Percentiles rank a stretch among this genome's conserved stretches.
Evolutionary conservation across 1,284 basidiomycete genomes (phyloP).

Genomic region (Heterobasidion annosum): DNA sequence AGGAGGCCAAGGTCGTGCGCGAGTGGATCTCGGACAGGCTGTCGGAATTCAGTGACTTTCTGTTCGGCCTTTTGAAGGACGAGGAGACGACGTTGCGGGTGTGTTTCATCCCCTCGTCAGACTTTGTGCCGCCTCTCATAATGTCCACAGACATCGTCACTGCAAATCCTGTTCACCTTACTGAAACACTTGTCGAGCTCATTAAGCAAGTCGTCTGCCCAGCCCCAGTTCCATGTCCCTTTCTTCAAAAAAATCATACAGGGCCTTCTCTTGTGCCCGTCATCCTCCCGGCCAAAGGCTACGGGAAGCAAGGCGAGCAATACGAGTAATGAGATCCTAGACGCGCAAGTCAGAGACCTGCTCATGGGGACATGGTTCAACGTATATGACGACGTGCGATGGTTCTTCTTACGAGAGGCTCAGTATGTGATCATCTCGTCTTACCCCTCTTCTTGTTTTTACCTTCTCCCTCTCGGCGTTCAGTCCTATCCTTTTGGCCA

Average conservation of each 20-base stretch:
- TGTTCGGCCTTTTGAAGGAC: conserved; percentile 67
- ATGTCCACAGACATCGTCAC: conserved; percentile 50
- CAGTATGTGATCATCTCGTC: conserved; percentile 36
- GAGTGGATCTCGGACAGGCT: conserved; percentile 70
- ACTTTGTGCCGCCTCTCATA: neutral
- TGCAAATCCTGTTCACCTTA: conserved; percentile 77
- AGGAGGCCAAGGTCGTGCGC: conserved; percentile 58
- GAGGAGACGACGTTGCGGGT: conserved; percentile 58
- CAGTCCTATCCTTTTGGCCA: conserved; percentile 17
- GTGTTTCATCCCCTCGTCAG: conserved; percentile 14
- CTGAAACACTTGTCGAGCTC: conserved; percentile 70
- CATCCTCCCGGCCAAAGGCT: conserved; percentile 29
- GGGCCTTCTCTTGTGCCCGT: conserved; percentile 53
- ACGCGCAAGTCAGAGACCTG: conserved; percentile 50
- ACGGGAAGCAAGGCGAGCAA: conserved; percentile 11
- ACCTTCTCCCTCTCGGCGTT: conserved; percentile 1
- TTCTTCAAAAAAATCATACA: conserved; percentile 62
- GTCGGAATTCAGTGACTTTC: conserved; percentile 55
- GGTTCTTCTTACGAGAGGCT: conserved; percentile 87
- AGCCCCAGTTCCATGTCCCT: conserved; percentile 58
- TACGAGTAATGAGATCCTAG: conserved; percentile 24
- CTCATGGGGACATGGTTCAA: conserved; percentile 70
- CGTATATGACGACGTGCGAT: conserved; percentile 85
- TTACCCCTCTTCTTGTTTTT: conserved; percentile 1
- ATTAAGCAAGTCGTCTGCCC: conserved; percentile 24